Conservation (phyloP, 257 asterid species). For the Catharanthus roseus region DNA sequence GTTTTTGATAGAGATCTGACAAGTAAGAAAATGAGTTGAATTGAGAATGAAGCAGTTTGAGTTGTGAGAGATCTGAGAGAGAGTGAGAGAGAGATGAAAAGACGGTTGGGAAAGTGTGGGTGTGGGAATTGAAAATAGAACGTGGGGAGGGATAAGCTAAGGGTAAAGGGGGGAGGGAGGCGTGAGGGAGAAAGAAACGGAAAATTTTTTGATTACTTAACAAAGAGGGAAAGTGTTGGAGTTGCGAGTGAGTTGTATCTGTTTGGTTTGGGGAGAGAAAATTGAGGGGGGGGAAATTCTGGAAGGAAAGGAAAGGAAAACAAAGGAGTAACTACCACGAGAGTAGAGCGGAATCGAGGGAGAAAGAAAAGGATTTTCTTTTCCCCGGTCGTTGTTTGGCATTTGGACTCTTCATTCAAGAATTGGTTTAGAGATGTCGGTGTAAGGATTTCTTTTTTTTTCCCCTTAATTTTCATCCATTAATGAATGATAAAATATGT, state of each 20-base stretch:
- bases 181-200: conserved; percentile 4
- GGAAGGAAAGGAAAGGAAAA: not conserved
- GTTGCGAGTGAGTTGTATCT: not conserved
- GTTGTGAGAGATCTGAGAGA: not conserved
- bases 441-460: too few relatives aligned
- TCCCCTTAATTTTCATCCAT: too few relatives aligned
- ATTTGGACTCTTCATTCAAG: not conserved
- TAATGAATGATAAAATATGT: too few relatives aligned
- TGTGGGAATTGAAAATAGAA: not conserved
- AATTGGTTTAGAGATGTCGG: not conserved
- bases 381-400: not conserved
- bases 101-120: conserved; percentile 8
- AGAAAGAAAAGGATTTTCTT: not conserved
- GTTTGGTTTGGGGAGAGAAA: not conserved
- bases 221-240: not conserved
- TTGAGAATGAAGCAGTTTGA: not conserved
- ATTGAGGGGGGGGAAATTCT: not conserved
- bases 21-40: not conserved
- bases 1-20: not conserved
- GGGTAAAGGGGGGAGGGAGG: not conserved
- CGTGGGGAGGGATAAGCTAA: not conserved
- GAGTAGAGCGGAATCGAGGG: not conserved
- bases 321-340: not conserved
- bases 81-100: not conserved
- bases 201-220: not conserved